phyloP scores from a whole-genome alignment of 768 basidiomycete genomes.

The Tephrocybe sp. region DNA sequence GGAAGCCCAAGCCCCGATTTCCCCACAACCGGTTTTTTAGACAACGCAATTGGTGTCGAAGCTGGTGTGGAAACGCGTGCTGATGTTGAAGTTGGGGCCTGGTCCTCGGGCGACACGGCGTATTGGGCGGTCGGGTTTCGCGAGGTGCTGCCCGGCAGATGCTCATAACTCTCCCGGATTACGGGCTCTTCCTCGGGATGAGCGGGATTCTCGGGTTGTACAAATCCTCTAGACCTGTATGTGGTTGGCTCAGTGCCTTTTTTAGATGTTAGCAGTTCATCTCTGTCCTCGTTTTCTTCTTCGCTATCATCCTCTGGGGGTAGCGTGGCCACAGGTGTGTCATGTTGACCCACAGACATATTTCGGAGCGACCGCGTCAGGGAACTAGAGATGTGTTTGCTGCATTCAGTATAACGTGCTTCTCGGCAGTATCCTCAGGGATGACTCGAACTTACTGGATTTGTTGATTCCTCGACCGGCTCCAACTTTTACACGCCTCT shows the following conservation, averaged over 20 bases:
- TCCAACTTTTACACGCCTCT: constrained; percentile 75
- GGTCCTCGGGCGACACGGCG: not conserved
- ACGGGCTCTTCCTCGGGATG: no score
- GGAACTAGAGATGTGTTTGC: constrained; percentile 31
- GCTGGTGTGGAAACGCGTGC: not conserved
- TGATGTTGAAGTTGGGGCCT: not conserved
- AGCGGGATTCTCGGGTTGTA: no score
- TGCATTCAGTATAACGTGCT: not conserved
- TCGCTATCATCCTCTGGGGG: constrained; percentile 13
- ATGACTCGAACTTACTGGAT: constrained; percentile 54
- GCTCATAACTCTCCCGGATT: no score
- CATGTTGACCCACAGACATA: constrained; percentile 21
- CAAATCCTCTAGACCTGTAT: no score
- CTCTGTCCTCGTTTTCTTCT: constrained; percentile 10
- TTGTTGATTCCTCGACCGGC: constrained; percentile 66
- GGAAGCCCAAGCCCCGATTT: constrained; percentile 40
- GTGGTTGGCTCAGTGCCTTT: no score
- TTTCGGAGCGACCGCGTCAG: constrained; percentile 38
- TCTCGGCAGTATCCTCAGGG: not conserved
- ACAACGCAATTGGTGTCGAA: not conserved
- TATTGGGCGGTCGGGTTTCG: no score
- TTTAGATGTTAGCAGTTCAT: not conserved
- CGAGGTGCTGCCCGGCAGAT: no score
- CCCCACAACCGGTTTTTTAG: constrained; percentile 18
- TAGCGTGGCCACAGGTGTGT: no score